Evolutionary conservation across 768 basidiomycete species (phyloP).

Genomic region (Tylopilus rubrobrunneus): DNA sequence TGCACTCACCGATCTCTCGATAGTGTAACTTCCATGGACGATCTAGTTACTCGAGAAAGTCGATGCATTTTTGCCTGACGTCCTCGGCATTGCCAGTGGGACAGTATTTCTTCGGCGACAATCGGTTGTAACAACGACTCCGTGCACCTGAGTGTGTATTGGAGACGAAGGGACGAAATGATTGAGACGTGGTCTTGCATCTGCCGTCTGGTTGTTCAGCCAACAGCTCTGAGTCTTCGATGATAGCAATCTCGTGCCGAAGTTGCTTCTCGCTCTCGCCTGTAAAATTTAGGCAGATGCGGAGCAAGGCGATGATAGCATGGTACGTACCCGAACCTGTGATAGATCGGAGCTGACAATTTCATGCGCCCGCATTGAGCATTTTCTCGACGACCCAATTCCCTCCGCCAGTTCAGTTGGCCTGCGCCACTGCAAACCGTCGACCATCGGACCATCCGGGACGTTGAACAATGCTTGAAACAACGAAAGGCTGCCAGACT

Average conservation of each 20-base stretch:
- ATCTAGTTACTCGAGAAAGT: conserved; percentile 54
- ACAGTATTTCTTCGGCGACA: conserved; percentile 53
- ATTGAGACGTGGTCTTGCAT: conserved; percentile 49
- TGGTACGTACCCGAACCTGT: conserved; percentile 65
- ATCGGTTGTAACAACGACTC: conserved; percentile 79
- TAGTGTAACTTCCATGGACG: conserved; percentile 65
- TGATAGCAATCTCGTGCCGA: conserved; percentile 69
- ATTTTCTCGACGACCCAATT: too few relatives aligned
- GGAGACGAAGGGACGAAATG: neutral
- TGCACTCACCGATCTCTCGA: conserved; percentile 51
- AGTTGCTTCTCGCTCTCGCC: conserved; percentile 59
- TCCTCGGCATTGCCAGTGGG: conserved; percentile 33
- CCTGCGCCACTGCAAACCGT: too few relatives aligned
- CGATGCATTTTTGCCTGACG: conserved; percentile 33
- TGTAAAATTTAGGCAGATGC: conserved; percentile 21
- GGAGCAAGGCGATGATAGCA: neutral
- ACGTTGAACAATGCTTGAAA: too few relatives aligned
- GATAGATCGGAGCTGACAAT: conserved; percentile 55
- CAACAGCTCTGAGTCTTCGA: conserved; percentile 80
- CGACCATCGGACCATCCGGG: too few relatives aligned
- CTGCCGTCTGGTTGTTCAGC: conserved; percentile 90
- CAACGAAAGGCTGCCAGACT: too few relatives aligned
- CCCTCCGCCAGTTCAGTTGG: too few relatives aligned
- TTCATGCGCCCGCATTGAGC: too few relatives aligned
- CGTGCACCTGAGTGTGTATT: conserved; percentile 69